A percentile compares a stretch with the other conserved stretches of the same genome.
phyloP scores from a whole-genome alignment of 768 basidiomycete species.

The Solioccasus polychromus region DNA sequence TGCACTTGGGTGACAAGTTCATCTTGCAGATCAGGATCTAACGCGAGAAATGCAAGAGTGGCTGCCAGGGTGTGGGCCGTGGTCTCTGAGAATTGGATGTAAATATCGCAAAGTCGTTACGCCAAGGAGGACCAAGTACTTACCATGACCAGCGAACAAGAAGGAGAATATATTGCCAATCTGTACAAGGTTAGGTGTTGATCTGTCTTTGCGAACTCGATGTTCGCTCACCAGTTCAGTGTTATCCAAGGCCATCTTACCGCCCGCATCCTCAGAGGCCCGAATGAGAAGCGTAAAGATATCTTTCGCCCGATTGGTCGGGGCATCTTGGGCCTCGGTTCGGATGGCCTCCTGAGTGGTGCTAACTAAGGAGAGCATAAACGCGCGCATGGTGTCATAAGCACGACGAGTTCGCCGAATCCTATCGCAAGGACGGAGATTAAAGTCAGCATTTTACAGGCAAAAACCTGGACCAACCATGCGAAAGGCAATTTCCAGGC shows the following conservation, averaged over 20 bases:
- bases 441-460: background rate
- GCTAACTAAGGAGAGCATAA: conserved; percentile 17
- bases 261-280: conserved; percentile 20
- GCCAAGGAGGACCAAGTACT: conserved; percentile 1
- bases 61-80: conserved; percentile 33
- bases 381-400: conserved; percentile 20
- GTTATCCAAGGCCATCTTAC: conserved; percentile 14
- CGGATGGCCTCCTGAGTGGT: conserved; percentile 9
- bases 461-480: conserved; percentile 5
- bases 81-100: conserved; percentile 25
- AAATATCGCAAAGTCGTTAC: background rate
- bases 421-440: conserved; percentile 10
- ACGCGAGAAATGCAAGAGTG: conserved; percentile 30
- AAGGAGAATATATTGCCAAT: conserved; percentile 52
- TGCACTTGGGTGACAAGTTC: conserved; percentile 31
- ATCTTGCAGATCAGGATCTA: conserved; percentile 30
- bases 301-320: conserved; percentile 11
- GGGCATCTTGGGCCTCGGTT: conserved; percentile 2
- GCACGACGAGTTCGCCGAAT: conserved; percentile 17
- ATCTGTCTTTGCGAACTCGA: background rate
- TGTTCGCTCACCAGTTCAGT: conserved; percentile 16
- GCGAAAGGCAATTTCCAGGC: conserved; percentile 23
- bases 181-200: conserved; percentile 24
- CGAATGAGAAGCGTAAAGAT: conserved; percentile 19
- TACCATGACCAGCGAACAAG: conserved; percentile 60